phyloP scores from a whole-genome alignment of 2,329 filamentous ascomycete genomes.

The Penicillium sp. region DNA sequence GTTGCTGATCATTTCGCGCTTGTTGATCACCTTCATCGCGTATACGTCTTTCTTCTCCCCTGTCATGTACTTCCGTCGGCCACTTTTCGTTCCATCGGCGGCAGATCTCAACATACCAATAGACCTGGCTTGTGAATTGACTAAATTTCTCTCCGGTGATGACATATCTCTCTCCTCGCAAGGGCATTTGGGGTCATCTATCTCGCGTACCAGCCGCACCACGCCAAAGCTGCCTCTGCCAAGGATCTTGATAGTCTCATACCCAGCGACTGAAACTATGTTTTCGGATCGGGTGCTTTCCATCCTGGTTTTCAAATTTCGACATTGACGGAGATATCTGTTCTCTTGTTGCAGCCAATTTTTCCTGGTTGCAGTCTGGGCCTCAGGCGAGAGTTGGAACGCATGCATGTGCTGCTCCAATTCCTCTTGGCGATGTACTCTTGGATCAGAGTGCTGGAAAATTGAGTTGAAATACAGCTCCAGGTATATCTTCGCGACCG shows the following conservation, averaged over 20 bases:
- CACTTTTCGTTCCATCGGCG: slow-evolving; percentile 24
- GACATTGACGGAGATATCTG: slow-evolving; percentile 72
- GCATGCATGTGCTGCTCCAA: slow-evolving; percentile 68
- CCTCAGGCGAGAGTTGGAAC: slow-evolving; percentile 60
- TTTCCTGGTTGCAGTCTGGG: slow-evolving; percentile 56
- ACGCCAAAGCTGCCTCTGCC: slow-evolving; percentile 96
- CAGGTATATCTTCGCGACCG: slow-evolving; percentile 82
- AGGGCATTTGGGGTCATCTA: slow-evolving; percentile 1
- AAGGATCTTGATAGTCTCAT: slow-evolving; percentile 78
- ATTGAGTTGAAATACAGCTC: slow-evolving; percentile 83
- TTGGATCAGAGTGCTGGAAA: slow-evolving; percentile 60
- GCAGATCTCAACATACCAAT: slow-evolving; percentile 16
- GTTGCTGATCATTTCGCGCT: slow-evolving; percentile 88
- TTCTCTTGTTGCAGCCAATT: slow-evolving; percentile 71
- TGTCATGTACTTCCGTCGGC: slow-evolving; percentile 35
- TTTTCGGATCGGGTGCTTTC: slow-evolving; percentile 48
- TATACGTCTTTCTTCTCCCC: slow-evolving; percentile 66
- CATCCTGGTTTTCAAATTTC: slow-evolving; percentile 69
- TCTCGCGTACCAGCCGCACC: slow-evolving; percentile 78
- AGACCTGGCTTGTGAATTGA: not conserved
- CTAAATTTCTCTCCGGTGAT: not conserved
- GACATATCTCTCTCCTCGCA: slow-evolving; percentile 17
- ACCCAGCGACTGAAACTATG: slow-evolving; percentile 64
- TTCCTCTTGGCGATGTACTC: slow-evolving; percentile 64
- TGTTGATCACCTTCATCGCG: slow-evolving; percentile 97